Conservation (phyloP, 306 rosid genomes). For the Carpinus viminea region DNA sequence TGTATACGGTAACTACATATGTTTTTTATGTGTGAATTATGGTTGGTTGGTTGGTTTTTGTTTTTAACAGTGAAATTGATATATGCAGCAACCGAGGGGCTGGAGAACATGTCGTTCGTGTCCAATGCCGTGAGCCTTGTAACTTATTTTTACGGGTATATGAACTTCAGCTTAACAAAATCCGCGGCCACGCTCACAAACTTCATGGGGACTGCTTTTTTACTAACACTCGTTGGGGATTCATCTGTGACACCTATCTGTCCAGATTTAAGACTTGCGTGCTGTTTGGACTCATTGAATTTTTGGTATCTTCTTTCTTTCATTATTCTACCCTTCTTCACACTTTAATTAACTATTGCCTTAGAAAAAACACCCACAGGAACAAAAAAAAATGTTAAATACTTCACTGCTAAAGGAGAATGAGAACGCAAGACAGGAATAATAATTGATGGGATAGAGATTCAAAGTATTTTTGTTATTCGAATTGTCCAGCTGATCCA, state of each 20-base stretch:
- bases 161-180: conserved; percentile 70
- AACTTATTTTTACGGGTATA: conserved; percentile 68
- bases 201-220: conserved; percentile 71
- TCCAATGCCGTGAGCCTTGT: conserved; percentile 62
- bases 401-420: no score
- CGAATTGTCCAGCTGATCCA: no score
- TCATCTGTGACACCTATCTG: conserved; percentile 66
- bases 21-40: not conserved
- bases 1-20: conserved; percentile 48
- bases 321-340: not conserved
- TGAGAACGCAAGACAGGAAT: no score
- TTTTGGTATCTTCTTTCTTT: conserved; percentile 44
- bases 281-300: conserved; percentile 53
- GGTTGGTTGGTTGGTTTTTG: not conserved
- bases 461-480: no score
- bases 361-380: no score
- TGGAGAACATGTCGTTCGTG: conserved; percentile 80
- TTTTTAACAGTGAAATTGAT: not conserved
- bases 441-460: no score
- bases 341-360: not conserved
- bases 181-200: conserved; percentile 80
- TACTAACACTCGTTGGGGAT: conserved; percentile 73
- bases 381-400: no score
- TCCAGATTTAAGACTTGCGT: conserved; percentile 73
- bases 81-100: conserved; percentile 66